A percentile compares a stretch with the other conserved stretches of the same genome.
Evolutionary conservation across 371 early-diverging fungal species (phyloP).

Genomic region (Dinochytrium kinnereticum): DNA sequence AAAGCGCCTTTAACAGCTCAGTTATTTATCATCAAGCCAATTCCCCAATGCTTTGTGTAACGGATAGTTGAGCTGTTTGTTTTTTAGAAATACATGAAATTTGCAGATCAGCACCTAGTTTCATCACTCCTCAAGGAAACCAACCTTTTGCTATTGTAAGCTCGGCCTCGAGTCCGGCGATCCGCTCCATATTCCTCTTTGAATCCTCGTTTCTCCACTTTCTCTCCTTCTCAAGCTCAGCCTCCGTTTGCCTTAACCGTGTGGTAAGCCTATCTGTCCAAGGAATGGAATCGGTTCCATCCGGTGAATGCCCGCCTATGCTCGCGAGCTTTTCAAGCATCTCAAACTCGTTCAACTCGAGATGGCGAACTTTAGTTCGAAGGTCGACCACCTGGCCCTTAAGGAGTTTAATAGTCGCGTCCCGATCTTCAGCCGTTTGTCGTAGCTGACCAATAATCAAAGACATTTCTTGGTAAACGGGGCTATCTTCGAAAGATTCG

Average conservation of each 20-base stretch:
- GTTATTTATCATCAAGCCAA: neutral
- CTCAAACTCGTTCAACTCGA: conserved; percentile 36
- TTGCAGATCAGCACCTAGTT: too few species aligned
- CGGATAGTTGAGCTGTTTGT: conserved; percentile 7
- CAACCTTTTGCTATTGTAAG: conserved; percentile 47
- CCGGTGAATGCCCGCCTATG: conserved; percentile 11
- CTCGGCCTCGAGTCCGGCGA: conserved; percentile 55
- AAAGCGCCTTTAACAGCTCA: conserved; percentile 67
- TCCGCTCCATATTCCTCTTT: conserved; percentile 39
- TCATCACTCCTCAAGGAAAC: too few species aligned
- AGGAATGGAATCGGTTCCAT: conserved; percentile 32
- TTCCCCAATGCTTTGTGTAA: neutral
- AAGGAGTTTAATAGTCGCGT: conserved; percentile 28
- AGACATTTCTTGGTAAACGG: conserved; percentile 34
- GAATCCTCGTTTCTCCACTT: conserved; percentile 48
- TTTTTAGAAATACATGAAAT: too few species aligned
- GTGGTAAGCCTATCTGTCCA: neutral
- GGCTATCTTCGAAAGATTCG: conserved; percentile 31
- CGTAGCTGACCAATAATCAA: conserved; percentile 26
- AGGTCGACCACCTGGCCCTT: conserved; percentile 35
- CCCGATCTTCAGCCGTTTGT: conserved; percentile 33
- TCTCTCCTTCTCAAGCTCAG: conserved; percentile 49
- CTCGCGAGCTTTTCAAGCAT: conserved; percentile 28
- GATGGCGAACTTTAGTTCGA: conserved; percentile 20
- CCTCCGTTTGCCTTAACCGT: conserved; percentile 18